These are phyloP conservation scores for Tricholoma matsutake DNA, from an alignment of 768 basidiomycete genomes.

Conservation along the genomic window DNA sequence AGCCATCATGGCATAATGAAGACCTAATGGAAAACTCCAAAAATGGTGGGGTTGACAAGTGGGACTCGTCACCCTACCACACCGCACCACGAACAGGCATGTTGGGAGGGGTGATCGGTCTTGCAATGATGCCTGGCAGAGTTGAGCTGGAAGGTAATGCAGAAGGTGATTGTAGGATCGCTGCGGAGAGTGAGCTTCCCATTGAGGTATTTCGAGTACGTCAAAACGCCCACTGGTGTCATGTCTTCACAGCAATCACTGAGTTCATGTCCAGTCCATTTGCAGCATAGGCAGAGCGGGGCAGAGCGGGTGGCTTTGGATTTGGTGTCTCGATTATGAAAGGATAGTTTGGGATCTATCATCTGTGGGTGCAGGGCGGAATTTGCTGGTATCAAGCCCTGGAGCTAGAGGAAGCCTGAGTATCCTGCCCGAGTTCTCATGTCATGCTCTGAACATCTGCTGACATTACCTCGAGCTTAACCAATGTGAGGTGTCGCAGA, in stretches of 20 bases:
- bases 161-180: too few relatives aligned
- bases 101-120: too few relatives aligned
- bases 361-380: background rate
- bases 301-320: background rate
- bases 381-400: background rate
- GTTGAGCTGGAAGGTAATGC: slow-evolving; percentile 7
- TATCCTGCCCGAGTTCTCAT: background rate
- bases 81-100: too few relatives aligned
- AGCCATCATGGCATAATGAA: too few relatives aligned
- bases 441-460: background rate
- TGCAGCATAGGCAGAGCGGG: too few relatives aligned
- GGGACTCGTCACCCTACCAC: too few relatives aligned
- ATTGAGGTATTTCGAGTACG: slow-evolving; percentile 6
- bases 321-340: background rate
- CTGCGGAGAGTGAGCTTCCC: slow-evolving; percentile 3
- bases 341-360: background rate
- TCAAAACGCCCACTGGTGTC: slow-evolving; percentile 6
- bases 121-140: too few relatives aligned
- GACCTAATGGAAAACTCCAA: too few relatives aligned
- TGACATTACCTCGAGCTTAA: background rate
- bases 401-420: background rate
- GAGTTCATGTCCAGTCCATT: too few relatives aligned
- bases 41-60: too few relatives aligned
- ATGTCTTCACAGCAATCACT: slow-evolving; percentile 5
- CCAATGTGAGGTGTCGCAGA: too few relatives aligned